phyloP scores from a whole-genome alignment of 192 early-diverging fungal species.

The Mortierella alpina region DNA sequence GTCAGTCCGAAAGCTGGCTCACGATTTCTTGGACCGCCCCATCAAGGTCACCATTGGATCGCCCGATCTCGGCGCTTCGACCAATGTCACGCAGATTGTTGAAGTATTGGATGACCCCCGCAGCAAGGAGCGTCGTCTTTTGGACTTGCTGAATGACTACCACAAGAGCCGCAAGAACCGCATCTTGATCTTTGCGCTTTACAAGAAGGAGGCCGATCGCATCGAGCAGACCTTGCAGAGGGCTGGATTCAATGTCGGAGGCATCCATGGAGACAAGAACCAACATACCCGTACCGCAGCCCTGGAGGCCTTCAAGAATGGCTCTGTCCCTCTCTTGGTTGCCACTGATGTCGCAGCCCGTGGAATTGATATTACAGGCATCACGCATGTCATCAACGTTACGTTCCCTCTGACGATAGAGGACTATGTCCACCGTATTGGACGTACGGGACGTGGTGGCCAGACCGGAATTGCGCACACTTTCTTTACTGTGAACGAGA shows the following conservation, averaged over 20 bases:
- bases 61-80: slow-evolving; percentile 88
- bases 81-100: slow-evolving; percentile 87
- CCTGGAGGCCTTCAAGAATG: slow-evolving; percentile 84
- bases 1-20: slow-evolving; percentile 86
- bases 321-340: slow-evolving; percentile 84
- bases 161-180: slow-evolving; percentile 89
- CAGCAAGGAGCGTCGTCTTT: slow-evolving; percentile 79
- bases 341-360: slow-evolving; percentile 95
- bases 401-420: slow-evolving; percentile 98
- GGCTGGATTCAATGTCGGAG: slow-evolving; percentile 84
- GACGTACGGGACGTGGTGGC: slow-evolving; percentile 96
- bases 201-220: slow-evolving; percentile 94
- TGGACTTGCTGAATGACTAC: slow-evolving; percentile 83
- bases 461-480: slow-evolving; percentile 90
- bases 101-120: slow-evolving; percentile 85
- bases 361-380: slow-evolving; percentile 89
- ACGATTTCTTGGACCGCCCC: slow-evolving; percentile 83
- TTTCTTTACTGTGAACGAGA: slow-evolving; percentile 92
- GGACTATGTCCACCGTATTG: slow-evolving; percentile 93
- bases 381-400: slow-evolving; percentile 96
- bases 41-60: slow-evolving; percentile 89
- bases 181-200: slow-evolving; percentile 93
- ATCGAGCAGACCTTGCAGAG: slow-evolving; percentile 78
- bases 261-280: slow-evolving; percentile 93
- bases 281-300: slow-evolving; percentile 86